Conservation (phyloP, 768 basidiomycete genomes). For the Trametes punicea region DNA sequence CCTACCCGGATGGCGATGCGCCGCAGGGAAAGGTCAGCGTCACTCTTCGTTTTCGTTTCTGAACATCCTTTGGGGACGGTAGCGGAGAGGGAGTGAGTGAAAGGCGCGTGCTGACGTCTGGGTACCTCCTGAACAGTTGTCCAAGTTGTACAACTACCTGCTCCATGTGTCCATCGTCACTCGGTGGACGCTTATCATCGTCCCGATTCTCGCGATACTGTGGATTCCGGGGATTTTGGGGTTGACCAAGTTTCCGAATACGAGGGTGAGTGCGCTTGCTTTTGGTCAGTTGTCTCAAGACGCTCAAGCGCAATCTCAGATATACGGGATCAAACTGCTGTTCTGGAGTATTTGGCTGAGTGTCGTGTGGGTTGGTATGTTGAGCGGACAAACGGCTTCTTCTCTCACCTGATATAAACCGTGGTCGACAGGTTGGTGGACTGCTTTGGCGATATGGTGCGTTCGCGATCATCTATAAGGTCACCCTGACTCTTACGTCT, state of each 20-base stretch:
- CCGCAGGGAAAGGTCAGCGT: constrained; percentile 49
- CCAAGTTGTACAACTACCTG: constrained; percentile 68
- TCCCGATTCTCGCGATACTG: constrained; percentile 62
- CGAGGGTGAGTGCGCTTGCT: constrained; percentile 38
- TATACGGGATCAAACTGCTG: constrained; percentile 58
- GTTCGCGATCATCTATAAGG: constrained; percentile 23
- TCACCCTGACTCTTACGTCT: neutral
- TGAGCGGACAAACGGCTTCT: neutral
- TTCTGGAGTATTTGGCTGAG: constrained; percentile 88
- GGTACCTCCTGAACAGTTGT: constrained; percentile 39
- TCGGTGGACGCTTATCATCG: constrained; percentile 76
- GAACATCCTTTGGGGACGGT: neutral
- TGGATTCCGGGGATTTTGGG: constrained; percentile 79
- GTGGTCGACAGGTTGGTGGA: constrained; percentile 66
- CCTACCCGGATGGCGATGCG: constrained; percentile 59
- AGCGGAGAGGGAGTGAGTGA: neutral
- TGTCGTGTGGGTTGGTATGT: constrained; percentile 70
- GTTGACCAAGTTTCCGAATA: constrained; percentile 48
- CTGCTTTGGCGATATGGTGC: constrained; percentile 60
- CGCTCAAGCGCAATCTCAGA: constrained; percentile 29
- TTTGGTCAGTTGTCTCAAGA: neutral
- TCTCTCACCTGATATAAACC: neutral
- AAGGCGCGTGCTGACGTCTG: neutral
- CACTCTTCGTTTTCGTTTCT: neutral
- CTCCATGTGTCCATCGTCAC: constrained; percentile 74